Evolutionary conservation across 169 alveolate species (phyloP).

Genomic region (Plasmodium coatneyi): DNA sequence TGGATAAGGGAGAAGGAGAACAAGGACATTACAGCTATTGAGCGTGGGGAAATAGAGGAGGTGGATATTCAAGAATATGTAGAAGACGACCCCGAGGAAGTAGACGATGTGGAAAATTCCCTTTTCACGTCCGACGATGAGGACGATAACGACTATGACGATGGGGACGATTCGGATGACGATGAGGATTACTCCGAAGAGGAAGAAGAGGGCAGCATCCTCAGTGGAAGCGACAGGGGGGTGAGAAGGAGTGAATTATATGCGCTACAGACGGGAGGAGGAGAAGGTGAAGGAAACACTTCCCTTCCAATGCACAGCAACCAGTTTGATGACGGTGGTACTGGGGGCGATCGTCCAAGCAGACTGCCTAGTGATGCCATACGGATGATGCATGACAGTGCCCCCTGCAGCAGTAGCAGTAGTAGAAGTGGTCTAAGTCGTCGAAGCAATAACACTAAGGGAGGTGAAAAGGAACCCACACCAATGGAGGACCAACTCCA

Average conservation of each 20-base stretch:
- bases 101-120: not conserved
- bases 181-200: not conserved
- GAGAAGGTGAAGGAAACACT: not conserved
- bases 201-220: not conserved
- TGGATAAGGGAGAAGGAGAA: constrained; percentile 35
- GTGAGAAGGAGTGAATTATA: not conserved
- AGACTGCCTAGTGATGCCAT: not conserved
- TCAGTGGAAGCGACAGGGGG: not conserved
- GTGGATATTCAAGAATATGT: not conserved
- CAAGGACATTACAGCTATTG: not conserved
- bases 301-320: not conserved
- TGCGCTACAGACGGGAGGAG: not conserved
- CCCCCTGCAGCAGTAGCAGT: not conserved
- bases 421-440: not conserved
- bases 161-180: not conserved
- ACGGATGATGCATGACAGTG: not conserved
- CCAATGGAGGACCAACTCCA: not conserved
- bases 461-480: not conserved
- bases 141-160: not conserved
- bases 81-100: not conserved
- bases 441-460: not conserved
- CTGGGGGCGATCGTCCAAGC: not conserved
- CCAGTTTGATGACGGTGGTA: not conserved
- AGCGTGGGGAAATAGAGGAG: not conserved
- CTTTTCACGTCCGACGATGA: not conserved